Evolutionary conservation across 2,329 filamentous ascomycete genomes (phyloP), one percentile per base, ranked within the genome.

Genomic region (Cladorrhinum sp.): DNA sequence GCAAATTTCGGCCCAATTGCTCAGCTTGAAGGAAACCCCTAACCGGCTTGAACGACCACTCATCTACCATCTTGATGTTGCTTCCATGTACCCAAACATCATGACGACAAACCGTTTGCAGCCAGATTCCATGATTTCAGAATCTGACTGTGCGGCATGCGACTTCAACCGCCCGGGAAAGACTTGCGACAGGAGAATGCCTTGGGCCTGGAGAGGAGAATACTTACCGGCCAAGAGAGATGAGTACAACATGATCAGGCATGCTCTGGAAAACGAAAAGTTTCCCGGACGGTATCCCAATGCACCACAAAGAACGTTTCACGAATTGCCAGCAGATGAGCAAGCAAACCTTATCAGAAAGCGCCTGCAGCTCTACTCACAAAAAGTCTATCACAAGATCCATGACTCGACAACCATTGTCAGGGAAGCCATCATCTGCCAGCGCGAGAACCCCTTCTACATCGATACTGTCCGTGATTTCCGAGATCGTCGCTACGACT

Each of bases 361-460:
- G 71, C 87, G 95, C 32, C 78, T 99, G 52, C 92, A 93, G 65
- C 83, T 92, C 32, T 99, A 96, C 78, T 96, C 92, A 70, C 96
- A 98, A 74, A 99, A 99, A 77, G 96, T 99, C 65, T 99, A 99
- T 72, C 95, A 99, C 81, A 99, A 98, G 75, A 98, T 99, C 62
- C 93, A 96, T 74, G 95, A 98, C 64, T 90, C 91, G 12, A 96
- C 89, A 54, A 98, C 91, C 0, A 95, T 96, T 61, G 89, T 95
- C 64, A 87, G 93, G 57, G 95, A 99, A 74, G 95, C 96, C 10
- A 97, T 99, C 72, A 98, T 99, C 69, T 99, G 95, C 71, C 95
- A 99, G 72, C 85, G 95, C 65, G 95, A 99, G 72, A 99, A 99
- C 63, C 95, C 95, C 0, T 99, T 99, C 74, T 99, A 99, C 71